Evolutionary conservation across 495 filamentous ascomycete genomes (phyloP), one percentile per base, ranked within the genome.

Genomic region (Elasticomyces elasticus): DNA sequence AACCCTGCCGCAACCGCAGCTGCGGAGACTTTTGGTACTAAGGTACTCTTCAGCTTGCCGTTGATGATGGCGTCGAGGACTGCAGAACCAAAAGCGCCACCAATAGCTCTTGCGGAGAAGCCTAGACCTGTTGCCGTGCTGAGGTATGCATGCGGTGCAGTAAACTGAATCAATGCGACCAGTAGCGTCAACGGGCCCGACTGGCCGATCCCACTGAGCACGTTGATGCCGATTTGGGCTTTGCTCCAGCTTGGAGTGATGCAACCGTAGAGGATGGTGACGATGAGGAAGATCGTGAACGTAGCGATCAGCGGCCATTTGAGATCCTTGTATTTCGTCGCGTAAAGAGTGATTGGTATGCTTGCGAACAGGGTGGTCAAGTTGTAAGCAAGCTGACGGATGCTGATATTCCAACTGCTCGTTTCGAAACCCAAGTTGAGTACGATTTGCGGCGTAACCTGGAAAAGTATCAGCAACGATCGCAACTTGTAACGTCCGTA

Each of bases 51-150:
- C 5, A 78, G 52, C 15, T 73, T 70, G 45, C 69, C 66, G 54
- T 78, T 77, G 51, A 77, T 74, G 44, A 79, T 76, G 19, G 75
- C 73, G 52, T 74, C 68, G 5, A 79, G 64, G n/a, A 77, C 74
- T 2, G 76, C 76, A 1, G 72, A 76, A 0, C 75, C 76, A 49
- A 78, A 78, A 0, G 76, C 76, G 23, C 76, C 75, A 25, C 76
- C 75, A 51, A 79, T 74, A 22, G 76, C 76, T 27, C 75, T 62
- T 10, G 76, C 75, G 6, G 73, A 76, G 66, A 78, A 78, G 13
- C 71, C 74, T 0, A 79, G 69, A 1, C 76, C 76, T 1, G 76
- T 78, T 0, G 76, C 75, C 1, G 75, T 79, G 6, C 71, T 74
- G 22, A 79, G 69, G 58, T 71, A 78, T 7, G 74, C 72, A 52